Percentiles rank a stretch among this genome's conserved stretches.
These are phyloP conservation scores for Datura wrightii DNA, from an alignment of 257 asterid genomes.

Conservation along the genomic window DNA sequence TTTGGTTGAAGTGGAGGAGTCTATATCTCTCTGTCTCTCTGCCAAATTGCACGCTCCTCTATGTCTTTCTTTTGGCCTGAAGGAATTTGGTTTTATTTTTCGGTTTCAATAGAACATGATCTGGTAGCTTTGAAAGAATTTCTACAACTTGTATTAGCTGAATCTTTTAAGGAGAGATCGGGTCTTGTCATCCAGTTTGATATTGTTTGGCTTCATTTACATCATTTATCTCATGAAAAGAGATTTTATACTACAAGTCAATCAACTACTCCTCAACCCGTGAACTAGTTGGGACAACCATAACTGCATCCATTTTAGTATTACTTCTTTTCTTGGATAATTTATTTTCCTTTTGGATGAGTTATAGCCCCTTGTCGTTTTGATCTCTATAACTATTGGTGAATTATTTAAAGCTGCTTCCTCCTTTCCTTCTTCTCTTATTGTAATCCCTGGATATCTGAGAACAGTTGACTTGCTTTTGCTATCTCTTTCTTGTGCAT, in stretches of 20 bases:
- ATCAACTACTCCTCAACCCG: background rate
- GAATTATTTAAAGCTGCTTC: background rate
- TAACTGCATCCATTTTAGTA: background rate
- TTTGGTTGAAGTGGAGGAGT: background rate
- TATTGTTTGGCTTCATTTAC: background rate
- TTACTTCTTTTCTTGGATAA: background rate
- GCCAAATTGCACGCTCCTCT: background rate
- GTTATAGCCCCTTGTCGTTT: background rate
- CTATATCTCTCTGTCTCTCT: conserved; percentile 1
- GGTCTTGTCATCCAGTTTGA: background rate
- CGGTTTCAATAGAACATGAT: background rate
- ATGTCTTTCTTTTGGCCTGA: background rate
- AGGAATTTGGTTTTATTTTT: background rate
- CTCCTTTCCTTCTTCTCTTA: background rate
- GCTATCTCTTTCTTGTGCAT: background rate
- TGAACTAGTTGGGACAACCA: background rate
- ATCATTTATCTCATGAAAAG: background rate
- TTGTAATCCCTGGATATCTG: background rate
- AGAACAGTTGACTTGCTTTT: conserved; percentile 1
- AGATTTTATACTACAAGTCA: background rate
- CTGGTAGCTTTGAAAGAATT: background rate
- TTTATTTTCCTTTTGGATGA: background rate
- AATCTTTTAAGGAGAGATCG: background rate
- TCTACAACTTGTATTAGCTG: background rate
- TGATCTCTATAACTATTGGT: background rate